Percentiles rank a stretch among this genome's conserved stretches.
Evolutionary conservation across 805 yeast species (phyloP).

Genomic region (Monosporozyma yasuniensis): DNA sequence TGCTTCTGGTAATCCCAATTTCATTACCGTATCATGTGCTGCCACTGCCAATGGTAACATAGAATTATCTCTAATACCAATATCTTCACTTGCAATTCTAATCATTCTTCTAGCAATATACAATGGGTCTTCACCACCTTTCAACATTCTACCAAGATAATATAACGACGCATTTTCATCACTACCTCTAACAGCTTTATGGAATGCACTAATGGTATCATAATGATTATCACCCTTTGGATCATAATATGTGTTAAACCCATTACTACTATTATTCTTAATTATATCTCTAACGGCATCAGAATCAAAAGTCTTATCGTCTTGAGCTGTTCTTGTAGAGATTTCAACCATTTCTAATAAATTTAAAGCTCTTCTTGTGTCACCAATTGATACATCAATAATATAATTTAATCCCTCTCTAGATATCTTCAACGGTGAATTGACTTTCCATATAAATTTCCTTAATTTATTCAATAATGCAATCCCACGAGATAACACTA

Average conservation of each 20-base stretch:
- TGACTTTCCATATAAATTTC: conserved; percentile 36
- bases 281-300: conserved; percentile 34
- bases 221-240: conserved; percentile 86
- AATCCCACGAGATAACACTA: conserved; percentile 51
- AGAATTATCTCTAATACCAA: conserved; percentile 77
- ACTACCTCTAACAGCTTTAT: conserved; percentile 83
- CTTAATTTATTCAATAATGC: conserved; percentile 51
- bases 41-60: conserved; percentile 83
- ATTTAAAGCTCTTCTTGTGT: conserved; percentile 77
- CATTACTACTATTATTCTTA: conserved; percentile 39
- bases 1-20: conserved; percentile 91
- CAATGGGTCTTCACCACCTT: conserved; percentile 90
- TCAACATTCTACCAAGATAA: conserved; percentile 79
- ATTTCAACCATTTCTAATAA: conserved; percentile 70
- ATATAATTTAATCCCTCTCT: conserved; percentile 57
- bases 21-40: conserved; percentile 77
- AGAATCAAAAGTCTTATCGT: conserved; percentile 19
- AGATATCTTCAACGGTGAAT: conserved; percentile 38
- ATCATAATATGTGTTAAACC: conserved; percentile 46
- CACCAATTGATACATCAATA: conserved; percentile 74
- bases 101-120: conserved; percentile 87
- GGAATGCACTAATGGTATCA: conserved; percentile 92
- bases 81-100: conserved; percentile 89
- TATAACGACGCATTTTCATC: conserved; percentile 85
- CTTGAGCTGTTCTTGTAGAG: conserved; percentile 42